Base-by-base conservation (phyloP, 2,329 filamentous ascomycete genomes). In the Sporothrix pseudoabietina region DNA sequence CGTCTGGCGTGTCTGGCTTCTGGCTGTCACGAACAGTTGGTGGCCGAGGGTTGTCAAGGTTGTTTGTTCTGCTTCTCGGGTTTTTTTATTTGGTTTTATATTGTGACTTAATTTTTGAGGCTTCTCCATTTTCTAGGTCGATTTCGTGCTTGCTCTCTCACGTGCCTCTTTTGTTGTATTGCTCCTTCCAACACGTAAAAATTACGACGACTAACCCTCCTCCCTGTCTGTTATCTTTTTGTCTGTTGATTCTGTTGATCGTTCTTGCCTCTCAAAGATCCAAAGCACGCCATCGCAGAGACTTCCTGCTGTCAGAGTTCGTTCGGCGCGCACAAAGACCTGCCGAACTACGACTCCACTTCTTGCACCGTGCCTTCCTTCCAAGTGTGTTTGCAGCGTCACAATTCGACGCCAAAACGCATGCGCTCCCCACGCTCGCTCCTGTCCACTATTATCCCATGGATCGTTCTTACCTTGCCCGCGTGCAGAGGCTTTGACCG, bases 211-310 rank as follows among this genome's bases (percentile, higher is more conserved):
- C 30, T n/a, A 19, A 4, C 35, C 4, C 16, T 35, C 57, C 16
- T 35, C 57, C 57, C 16, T 32, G 54, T n/a, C 32, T 26, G 35
- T 44, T 19, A 26, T 12, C 59, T 30, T n/a, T 49, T 44, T 19
- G 55, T 22, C 59, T 30, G 35, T 49, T n/a, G 41, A 52, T 49
- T 22, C 59, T 30, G 35, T 49, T n/a, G 41, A 52, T 49, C 44
- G 66, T 22, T 69, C 66, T 39, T 54, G 66, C 66, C 26, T 65
- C 22, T 12, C 44, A 16, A 49, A 35, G 35, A 26, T 35, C 3
- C 35, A 35, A 3, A 52, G 65, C 65, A 68, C 44, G 65, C 65
- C 26, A 68, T 44, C 41, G 61, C 39, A 65, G 61, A 65, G 39
- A 66, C 61, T 66, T 66, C 39, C 19, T 66, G 39, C 39, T 39